Evolutionary conservation across 345 rosid genomes (phyloP), one percentile per base, ranked within the genome.

Genomic region (Nasturtium officinale): DNA sequence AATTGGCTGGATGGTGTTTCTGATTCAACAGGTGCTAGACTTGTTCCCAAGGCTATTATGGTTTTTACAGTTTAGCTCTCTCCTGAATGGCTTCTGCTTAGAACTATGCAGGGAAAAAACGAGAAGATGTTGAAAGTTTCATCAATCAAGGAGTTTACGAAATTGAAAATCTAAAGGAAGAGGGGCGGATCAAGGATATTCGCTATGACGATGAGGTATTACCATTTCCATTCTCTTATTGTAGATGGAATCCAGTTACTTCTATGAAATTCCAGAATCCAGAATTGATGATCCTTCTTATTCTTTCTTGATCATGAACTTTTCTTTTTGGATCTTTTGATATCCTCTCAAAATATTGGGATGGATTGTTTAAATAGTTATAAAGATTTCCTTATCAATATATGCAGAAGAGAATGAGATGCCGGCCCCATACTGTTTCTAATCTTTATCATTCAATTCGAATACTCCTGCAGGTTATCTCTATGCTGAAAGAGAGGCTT

Each of bases 1-100:
- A 88, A 87, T 81, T 91, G 98, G 97, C 80, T 94, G 79, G 96
- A 94, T 77, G 84, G 79, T 61, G 87, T 94, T 79, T 85, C 96
- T 80, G 81, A 85, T 25, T 57, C 85, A 57, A 89, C 82, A 87
- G 98, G 98, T 94, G 78, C 77, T 51, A 47, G 79, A 67, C 35
- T 63, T 58, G 35, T 75, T 53, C 74, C 30, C 64, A 58, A 56
- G 63, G 53, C 72, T 54, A 33, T 58, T 46, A 61, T 25, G 23
- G 55, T 81, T 71, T 62, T 68, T 47, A 42, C 37, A 32, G n/a
- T 56, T 69, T 42, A 69, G 66, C 28, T 71, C 38, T 46, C 42
- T 60, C 67, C 64, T 76, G 76, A 56, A 54, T 66, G 61, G 77
- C 71, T 69, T 73, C 61, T 67, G 63, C 61, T 74, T 57, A 67